phyloP scores from a whole-genome alignment of 106 monocot genomes.

The Amphibolis antarctica region DNA sequence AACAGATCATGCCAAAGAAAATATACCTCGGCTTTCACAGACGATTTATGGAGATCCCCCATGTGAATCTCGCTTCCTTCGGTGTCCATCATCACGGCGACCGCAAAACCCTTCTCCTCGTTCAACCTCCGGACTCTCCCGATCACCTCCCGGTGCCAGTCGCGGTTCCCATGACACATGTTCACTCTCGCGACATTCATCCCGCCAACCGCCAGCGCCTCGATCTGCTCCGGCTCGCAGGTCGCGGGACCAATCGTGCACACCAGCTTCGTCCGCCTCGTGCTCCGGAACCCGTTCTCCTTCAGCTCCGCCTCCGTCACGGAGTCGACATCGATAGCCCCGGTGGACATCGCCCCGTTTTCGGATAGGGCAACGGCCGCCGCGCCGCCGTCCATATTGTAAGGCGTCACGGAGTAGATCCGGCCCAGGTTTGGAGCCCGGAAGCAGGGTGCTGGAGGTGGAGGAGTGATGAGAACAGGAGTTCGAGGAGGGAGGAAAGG shows the following conservation, averaged over 20 bases:
- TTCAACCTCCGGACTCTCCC: constrained; percentile 60
- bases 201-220: constrained; percentile 93
- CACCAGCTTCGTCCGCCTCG: constrained; percentile 76
- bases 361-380: constrained; percentile 6
- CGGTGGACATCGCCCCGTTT: constrained; percentile 11
- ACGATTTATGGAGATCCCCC: constrained; percentile 45
- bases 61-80: constrained; percentile 86
- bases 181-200: constrained; percentile 96
- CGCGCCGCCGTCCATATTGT: constrained; percentile 6
- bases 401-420: constrained; percentile 20
- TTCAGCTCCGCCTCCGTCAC: constrained; percentile 90
- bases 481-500: constrained; percentile 2
- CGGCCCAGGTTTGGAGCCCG: neutral
- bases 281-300: constrained; percentile 91
- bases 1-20: too few species aligned
- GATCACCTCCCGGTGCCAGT: constrained; percentile 83
- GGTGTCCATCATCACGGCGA: constrained; percentile 85
- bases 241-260: constrained; percentile 96
- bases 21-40: too few species aligned
- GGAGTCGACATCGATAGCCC: constrained; percentile 58
- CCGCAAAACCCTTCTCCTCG: constrained; percentile 90
- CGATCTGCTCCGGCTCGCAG: constrained; percentile 61
- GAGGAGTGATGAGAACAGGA: neutral
- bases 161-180: constrained; percentile 92
- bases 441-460: constrained; percentile 7